A percentile compares a stretch with the other conserved stretches of the same genome.
These are phyloP conservation scores for Penicillium sp. DNA, from an alignment of 2,329 filamentous ascomycete species.

Conservation along the genomic window DNA sequence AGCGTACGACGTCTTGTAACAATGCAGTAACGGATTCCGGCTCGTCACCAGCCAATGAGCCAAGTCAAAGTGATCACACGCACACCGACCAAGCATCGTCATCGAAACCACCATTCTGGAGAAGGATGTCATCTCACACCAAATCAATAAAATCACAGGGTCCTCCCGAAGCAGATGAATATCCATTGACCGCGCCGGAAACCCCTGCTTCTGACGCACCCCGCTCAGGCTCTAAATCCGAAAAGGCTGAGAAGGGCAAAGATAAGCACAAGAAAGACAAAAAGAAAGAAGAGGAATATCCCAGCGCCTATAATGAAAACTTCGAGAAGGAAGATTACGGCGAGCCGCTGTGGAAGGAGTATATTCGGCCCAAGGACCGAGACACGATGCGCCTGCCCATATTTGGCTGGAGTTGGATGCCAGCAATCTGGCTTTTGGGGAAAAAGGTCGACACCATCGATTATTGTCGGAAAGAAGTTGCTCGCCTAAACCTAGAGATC, in stretches of 20 bases:
- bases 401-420: slow-evolving; percentile 67
- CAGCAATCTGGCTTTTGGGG: slow-evolving; percentile 73
- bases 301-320: slow-evolving; percentile 62
- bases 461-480: slow-evolving; percentile 82
- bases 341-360: slow-evolving; percentile 76
- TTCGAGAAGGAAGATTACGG: slow-evolving; percentile 63
- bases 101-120: slow-evolving; percentile 37
- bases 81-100: slow-evolving; percentile 8
- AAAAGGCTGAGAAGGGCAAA: slow-evolving; percentile 11
- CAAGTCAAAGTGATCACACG: slow-evolving; percentile 2
- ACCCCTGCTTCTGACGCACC: slow-evolving; percentile 19
- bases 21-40: slow-evolving; percentile 6
- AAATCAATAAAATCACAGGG: slow-evolving; percentile 27
- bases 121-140: slow-evolving; percentile 32
- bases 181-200: slow-evolving; percentile 39
- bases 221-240: slow-evolving; percentile 1
- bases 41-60: slow-evolving; percentile 7
- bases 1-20: neutral
- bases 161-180: slow-evolving; percentile 33
- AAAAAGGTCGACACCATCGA: slow-evolving; percentile 96
- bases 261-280: slow-evolving; percentile 26
- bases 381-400: slow-evolving; percentile 78
- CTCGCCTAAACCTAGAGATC: slow-evolving; percentile 86
- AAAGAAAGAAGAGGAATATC: slow-evolving; percentile 53
- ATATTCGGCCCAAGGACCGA: slow-evolving; percentile 76